Evolutionary conservation across 129 eudicot genomes (phyloP).

Genomic region (Apium graveolens): DNA sequence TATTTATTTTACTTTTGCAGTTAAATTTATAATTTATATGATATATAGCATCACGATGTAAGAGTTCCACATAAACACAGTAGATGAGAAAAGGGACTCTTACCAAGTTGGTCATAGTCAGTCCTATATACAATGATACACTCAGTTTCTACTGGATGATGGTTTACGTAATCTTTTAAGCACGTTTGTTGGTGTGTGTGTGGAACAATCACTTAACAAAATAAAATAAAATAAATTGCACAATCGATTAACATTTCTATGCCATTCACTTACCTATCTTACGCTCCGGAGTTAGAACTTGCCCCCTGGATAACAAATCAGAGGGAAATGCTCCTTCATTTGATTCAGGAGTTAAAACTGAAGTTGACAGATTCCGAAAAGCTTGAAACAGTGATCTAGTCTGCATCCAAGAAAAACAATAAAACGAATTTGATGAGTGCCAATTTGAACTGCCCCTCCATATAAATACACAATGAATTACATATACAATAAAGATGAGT

Average conservation of each 20-base stretch:
- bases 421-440: background rate
- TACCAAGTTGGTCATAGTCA: background rate
- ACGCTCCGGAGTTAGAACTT: constrained; percentile 42
- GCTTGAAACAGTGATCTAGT: constrained; percentile 23
- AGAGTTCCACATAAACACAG: background rate
- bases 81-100: background rate
- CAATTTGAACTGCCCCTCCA: background rate
- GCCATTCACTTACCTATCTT: constrained; percentile 42
- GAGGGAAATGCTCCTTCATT: constrained; percentile 59
- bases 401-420: constrained; percentile 20
- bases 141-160: background rate
- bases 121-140: background rate
- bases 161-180: background rate
- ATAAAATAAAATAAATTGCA: background rate
- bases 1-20: background rate
- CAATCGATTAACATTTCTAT: background rate
- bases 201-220: background rate
- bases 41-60: background rate
- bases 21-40: background rate
- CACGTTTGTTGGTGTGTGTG: background rate
- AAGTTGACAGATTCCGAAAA: constrained; percentile 43
- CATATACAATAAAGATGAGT: background rate
- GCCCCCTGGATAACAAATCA: constrained; percentile 46
- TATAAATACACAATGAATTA: background rate
- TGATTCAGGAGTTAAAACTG: constrained; percentile 37